Evolutionary conservation across 441 rosid genomes (phyloP), one percentile per base, ranked within the genome.

Genomic region (Croton setiger): DNA sequence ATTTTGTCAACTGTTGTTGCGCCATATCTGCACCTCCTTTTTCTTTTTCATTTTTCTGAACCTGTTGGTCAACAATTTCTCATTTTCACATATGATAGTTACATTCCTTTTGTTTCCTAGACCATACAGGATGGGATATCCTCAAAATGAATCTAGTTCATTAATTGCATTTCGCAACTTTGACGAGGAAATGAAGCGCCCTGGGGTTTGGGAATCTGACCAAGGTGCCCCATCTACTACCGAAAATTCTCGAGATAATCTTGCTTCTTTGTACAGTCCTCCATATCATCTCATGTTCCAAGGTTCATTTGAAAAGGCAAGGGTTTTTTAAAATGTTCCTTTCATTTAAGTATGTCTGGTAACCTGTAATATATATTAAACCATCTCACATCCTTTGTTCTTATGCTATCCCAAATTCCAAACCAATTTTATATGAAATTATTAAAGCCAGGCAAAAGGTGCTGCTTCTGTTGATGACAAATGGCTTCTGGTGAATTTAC

Each of bases 401-500:
- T 44, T 48, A 20, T 60, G n/a, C 64, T 27, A 27, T 27, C 31
- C 10, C 44, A 44, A 27, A 27, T 27, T 74, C 51, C 33, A 57
- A 64, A 21, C 45, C 45, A 44, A 35, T 55, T 71, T 39, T 47
- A 55, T 60, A 59, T 27, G 13, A 63, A 21, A 33, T 60, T 47
- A 56, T 64, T 21, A 60, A 59, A 27, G 82, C 54, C 76, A 95
- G 97, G 99, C 95, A 54, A 95, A 95, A 76, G 76, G 76, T 55
- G 84, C 82, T 68, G 95, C 97, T 63, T 81, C 90, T 66, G 68
- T 82, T 67, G 83, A 88, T 72, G 92, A 86, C 76, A 89, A 95
- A 81, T 95, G 99, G 99, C 96, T 95, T 27, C 81, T 95, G 14
- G 89, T 92, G 71, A 92, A 95, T 79, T 77, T 95, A 81, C 99